Evolutionary conservation across 495 filamentous ascomycete species (phyloP).

Genomic region (Neurospora sublineolata): DNA sequence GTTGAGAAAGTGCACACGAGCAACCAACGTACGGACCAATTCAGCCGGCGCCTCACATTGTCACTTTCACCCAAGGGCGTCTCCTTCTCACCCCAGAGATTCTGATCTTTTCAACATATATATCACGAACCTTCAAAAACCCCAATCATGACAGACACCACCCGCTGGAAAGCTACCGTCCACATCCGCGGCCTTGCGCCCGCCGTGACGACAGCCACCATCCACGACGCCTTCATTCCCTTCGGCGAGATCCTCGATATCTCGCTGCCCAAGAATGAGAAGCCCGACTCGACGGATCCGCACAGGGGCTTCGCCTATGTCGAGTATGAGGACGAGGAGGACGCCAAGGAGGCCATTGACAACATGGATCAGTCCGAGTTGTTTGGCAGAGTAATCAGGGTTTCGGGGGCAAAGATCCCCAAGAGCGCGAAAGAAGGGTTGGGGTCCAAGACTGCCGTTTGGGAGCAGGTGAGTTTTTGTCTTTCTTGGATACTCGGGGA

Average conservation of each 20-base stretch:
- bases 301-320: constrained; percentile 96
- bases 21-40: background rate
- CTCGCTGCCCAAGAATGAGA: constrained; percentile 74
- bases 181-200: constrained; percentile 85
- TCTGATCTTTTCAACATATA: background rate
- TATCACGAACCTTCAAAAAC: background rate
- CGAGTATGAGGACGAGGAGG: constrained; percentile 75
- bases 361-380: constrained; percentile 98
- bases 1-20: background rate
- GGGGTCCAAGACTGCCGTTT: constrained; percentile 89
- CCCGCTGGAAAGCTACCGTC: constrained; percentile 79
- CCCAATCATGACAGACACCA: constrained; percentile 61
- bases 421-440: constrained; percentile 79
- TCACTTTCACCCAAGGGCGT: background rate
- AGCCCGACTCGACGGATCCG: constrained; percentile 51
- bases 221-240: constrained; percentile 87
- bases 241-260: constrained; percentile 92
- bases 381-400: constrained; percentile 86
- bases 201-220: constrained; percentile 55
- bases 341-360: constrained; percentile 92
- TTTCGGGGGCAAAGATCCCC: constrained; percentile 81
- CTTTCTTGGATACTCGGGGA: background rate
- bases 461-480: constrained; percentile 72
- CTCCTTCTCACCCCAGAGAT: background rate
- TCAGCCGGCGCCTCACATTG: too few relatives aligned